Base-by-base conservation (phyloP, 2,329 filamentous ascomycete genomes). In the Laburnicola sp. region DNA sequence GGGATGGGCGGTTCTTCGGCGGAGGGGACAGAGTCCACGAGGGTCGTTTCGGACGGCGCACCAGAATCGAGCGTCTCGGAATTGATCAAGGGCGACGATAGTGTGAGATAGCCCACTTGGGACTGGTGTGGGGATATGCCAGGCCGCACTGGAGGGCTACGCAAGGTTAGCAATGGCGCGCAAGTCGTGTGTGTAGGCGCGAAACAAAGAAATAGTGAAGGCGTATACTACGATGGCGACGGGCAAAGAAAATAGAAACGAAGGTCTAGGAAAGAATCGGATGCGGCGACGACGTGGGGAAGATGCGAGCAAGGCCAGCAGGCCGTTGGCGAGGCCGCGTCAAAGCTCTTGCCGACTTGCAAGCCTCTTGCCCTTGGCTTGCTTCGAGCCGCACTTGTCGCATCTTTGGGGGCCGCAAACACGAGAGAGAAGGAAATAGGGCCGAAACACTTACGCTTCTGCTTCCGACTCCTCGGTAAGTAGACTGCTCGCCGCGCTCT, bases 391-490 rank as follows among this genome's bases (percentile, higher is more conserved):
- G 37, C 22, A 45, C 48, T 42, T 48, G 50, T 53, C 52, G 42
- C 36, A 54, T 35, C 28, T 42, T 44, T n/a, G 49, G 41, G 51
- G 21, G 42, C 40, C 32, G 40, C 23, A 45, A 25, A 44, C 45
- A 28, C n/a, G 56, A 41, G 47, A 48, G 40, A 41, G 9, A 45
- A n/a, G 38, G 30, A 58, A 44, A 49, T 48, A 51, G 52, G 44
- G 45, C 56, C 35, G 46, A 51, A 56, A 55, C 48, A 78, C 78
- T 78, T 72, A 81, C 78, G 66, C 53, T 56, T 78, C 77, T 48
- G 62, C 58, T 38, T 83, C 81, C 28, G 76, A 78, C 56, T 81
- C 78, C 53, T 80, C 77, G 11, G 77, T 79, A 48, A 77, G 63
- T 41, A 80, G 73, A 62, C 76, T 80, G 72, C 77, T 79, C 36